These are phyloP conservation scores for Xylariales sp. DNA, from an alignment of 2,329 filamentous ascomycete genomes.

Conservation along the genomic window DNA sequence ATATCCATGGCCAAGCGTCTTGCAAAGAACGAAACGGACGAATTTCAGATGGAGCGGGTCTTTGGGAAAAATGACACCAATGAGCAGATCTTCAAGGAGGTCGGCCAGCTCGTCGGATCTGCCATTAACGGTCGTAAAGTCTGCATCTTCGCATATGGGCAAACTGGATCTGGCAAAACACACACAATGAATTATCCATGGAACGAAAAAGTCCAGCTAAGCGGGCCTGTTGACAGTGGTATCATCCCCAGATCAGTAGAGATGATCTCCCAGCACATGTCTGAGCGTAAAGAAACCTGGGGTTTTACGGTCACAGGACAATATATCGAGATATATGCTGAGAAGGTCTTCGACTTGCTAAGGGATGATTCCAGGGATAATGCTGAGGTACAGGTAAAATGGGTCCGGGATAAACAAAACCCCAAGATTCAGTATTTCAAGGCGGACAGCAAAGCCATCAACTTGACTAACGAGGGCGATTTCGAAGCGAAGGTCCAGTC, in stretches of 20 bases:
- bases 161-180: conserved; percentile 10
- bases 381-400: neutral
- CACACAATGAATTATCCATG: conserved; percentile 8
- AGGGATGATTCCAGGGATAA: neutral
- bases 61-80: conserved; percentile 4
- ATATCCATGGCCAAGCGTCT: conserved; percentile 1
- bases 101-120: conserved; percentile 6
- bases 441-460: neutral
- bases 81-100: conserved; percentile 7
- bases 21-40: neutral
- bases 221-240: neutral
- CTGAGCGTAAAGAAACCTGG: neutral
- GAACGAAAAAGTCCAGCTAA: neutral
- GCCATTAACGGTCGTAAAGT: conserved; percentile 7
- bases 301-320: neutral
- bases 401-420: neutral
- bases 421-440: neutral
- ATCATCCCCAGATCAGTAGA: neutral
- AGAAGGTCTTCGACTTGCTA: conserved; percentile 10
- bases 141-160: conserved; percentile 10
- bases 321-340: conserved; percentile 8
- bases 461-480: neutral
- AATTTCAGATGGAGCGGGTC: conserved; percentile 9
- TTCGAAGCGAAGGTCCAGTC: neutral
- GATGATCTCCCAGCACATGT: conserved; percentile 1